Evolutionary conservation across 2,329 filamentous ascomycete genomes (phyloP).

Genomic region (Beauveria varroae): DNA sequence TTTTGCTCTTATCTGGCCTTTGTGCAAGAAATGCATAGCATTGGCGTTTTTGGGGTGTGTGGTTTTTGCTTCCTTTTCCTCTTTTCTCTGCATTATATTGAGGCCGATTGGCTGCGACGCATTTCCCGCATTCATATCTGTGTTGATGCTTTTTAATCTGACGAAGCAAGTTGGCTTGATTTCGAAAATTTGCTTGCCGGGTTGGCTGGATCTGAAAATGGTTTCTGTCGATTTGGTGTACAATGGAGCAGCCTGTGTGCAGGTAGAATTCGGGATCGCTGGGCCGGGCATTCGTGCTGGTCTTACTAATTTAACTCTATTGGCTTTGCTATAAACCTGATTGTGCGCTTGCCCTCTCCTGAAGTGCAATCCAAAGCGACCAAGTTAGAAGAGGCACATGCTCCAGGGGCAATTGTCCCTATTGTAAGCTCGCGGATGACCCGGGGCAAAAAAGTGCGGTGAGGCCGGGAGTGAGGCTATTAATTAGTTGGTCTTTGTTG

Average conservation of each 20-base stretch:
- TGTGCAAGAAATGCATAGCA: slow-evolving; percentile 5
- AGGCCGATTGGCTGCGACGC: background rate
- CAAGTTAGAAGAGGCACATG: background rate
- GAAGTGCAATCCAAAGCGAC: background rate
- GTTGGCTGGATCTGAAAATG: slow-evolving; percentile 2
- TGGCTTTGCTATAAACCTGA: background rate
- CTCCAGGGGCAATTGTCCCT: background rate
- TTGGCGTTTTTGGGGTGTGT: slow-evolving; percentile 1
- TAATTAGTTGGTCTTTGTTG: slow-evolving; percentile 3
- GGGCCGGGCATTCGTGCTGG: background rate
- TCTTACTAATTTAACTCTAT: slow-evolving; percentile 1
- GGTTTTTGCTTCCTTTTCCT: background rate
- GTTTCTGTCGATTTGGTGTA: slow-evolving; percentile 4
- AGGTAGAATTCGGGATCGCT: background rate
- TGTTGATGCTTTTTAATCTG: background rate
- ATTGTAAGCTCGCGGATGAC: background rate
- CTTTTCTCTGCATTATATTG: background rate
- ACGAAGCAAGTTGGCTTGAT: slow-evolving; percentile 1
- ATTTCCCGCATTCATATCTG: background rate
- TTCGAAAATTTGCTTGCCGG: background rate
- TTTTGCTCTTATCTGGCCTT: background rate
- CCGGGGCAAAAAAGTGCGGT: background rate
- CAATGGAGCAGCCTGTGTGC: background rate
- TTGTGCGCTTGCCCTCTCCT: background rate
- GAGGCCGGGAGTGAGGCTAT: slow-evolving; percentile 1